Conservation (phyloP, 495 filamentous ascomycete species). For the Aspergillus heteromorphus region DNA sequence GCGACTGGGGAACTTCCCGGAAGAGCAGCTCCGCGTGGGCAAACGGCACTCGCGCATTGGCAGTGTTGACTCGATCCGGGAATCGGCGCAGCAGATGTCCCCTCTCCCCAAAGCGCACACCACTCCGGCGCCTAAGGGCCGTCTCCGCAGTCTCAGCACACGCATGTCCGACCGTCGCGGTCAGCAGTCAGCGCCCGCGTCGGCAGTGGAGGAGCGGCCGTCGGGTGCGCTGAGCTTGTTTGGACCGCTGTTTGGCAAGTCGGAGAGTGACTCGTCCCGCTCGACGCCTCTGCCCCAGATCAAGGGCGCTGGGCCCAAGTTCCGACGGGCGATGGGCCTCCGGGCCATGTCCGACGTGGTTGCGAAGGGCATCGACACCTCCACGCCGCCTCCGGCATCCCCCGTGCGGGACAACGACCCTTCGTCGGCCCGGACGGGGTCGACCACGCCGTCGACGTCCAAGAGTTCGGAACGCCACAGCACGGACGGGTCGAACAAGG, state of each 20-base stretch:
- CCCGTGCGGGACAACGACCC: slow-evolving; percentile 63
- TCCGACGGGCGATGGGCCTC: slow-evolving; percentile 55
- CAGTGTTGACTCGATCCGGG: slow-evolving; percentile 58
- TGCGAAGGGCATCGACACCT: slow-evolving; percentile 29
- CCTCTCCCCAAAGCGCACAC: slow-evolving; percentile 58
- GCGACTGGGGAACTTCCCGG: slow-evolving; percentile 65
- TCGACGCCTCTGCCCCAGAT: slow-evolving; percentile 38
- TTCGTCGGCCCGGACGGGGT: slow-evolving; percentile 69
- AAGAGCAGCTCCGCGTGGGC: slow-evolving; percentile 54
- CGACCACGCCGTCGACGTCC: slow-evolving; percentile 79
- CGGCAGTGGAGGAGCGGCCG: slow-evolving; percentile 55
- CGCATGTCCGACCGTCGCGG: slow-evolving; percentile 28
- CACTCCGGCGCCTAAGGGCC: slow-evolving; percentile 35
- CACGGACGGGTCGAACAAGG: slow-evolving; percentile 57
- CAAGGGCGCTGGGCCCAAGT: slow-evolving; percentile 43
- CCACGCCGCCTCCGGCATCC: slow-evolving; percentile 39
- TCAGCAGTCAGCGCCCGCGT: slow-evolving; percentile 48
- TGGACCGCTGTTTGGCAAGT: slow-evolving; percentile 36
- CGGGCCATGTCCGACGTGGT: slow-evolving; percentile 74
- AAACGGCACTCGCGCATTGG: slow-evolving; percentile 73
- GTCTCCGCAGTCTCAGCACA: slow-evolving; percentile 43
- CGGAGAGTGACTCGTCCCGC: slow-evolving; percentile 45
- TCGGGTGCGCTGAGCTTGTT: slow-evolving; percentile 47
- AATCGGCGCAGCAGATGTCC: slow-evolving; percentile 33
- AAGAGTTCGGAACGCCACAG: slow-evolving; percentile 73